Conservation (phyloP, 441 rosid species). For the Flueggea neowawraea region DNA sequence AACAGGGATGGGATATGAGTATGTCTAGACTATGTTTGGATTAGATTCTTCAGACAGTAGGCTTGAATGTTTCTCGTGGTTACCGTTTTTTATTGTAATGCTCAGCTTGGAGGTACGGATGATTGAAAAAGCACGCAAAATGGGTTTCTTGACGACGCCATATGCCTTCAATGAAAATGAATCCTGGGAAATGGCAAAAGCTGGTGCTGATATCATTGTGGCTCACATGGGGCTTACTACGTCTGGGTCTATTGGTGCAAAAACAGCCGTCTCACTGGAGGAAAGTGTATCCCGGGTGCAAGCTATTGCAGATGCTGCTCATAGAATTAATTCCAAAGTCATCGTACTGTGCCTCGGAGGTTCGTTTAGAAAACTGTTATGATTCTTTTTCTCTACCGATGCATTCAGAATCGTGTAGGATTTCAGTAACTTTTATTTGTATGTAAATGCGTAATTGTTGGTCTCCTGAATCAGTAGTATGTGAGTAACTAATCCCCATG, state of each 20-base stretch:
- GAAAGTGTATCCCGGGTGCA: constrained; percentile 76
- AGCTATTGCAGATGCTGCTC: constrained; percentile 88
- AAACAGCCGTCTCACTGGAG: constrained; percentile 74
- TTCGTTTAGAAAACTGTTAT: constrained; percentile 16
- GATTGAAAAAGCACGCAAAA: constrained; percentile 78
- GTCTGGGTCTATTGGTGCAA: constrained; percentile 86
- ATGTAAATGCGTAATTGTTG: no score
- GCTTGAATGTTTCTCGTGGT: neutral
- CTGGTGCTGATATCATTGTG: constrained; percentile 92
- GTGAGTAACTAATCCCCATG: neutral
- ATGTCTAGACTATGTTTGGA: constrained; percentile 19
- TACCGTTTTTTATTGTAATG: constrained; percentile 4
- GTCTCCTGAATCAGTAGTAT: no score
- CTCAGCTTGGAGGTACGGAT: constrained; percentile 84
- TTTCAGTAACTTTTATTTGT: no score
- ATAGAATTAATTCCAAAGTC: constrained; percentile 44
- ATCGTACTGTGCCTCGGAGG: constrained; percentile 97
- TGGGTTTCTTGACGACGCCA: constrained; percentile 95
- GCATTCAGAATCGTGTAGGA: no score
- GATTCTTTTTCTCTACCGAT: neutral
- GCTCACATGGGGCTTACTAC: constrained; percentile 98
- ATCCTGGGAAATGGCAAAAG: constrained; percentile 85
- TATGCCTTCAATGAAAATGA: constrained; percentile 78
- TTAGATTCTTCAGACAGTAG: constrained; percentile 1
- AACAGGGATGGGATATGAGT: constrained; percentile 99